These are phyloP conservation scores for Solanum appendiculatum DNA, from an alignment of 257 asterid species.

Conservation along the genomic window DNA sequence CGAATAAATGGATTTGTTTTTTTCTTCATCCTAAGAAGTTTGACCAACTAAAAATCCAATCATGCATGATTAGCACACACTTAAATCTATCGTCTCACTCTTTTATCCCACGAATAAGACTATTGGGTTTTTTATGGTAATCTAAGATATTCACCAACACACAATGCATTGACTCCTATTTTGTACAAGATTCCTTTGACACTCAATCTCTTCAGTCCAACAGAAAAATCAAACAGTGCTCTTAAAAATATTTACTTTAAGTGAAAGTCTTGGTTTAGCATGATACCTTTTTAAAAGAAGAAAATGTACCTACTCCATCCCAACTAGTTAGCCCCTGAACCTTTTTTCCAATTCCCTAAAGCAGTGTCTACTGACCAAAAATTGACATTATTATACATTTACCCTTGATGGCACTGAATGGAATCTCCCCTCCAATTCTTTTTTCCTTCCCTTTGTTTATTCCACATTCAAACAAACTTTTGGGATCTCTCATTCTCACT, in stretches of 20 bases:
- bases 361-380: neutral
- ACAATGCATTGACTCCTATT: neutral
- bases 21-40: neutral
- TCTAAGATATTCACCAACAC: neutral
- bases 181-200: neutral
- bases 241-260: neutral
- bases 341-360: neutral
- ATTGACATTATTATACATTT: neutral
- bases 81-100: neutral
- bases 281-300: neutral
- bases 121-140: neutral
- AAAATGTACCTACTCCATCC: neutral
- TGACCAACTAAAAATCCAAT: neutral
- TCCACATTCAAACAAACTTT: neutral
- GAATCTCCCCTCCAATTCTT: neutral
- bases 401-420: neutral
- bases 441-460: neutral
- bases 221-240: neutral
- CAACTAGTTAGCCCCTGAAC: neutral
- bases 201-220: neutral
- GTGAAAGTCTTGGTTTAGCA: neutral
- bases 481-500: neutral
- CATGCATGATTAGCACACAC: neutral
- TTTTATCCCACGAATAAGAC: neutral
- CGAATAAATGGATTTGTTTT: neutral